Conservation (phyloP, 192 early-diverging fungal species). For the Gamsiella multidivaricata region DNA sequence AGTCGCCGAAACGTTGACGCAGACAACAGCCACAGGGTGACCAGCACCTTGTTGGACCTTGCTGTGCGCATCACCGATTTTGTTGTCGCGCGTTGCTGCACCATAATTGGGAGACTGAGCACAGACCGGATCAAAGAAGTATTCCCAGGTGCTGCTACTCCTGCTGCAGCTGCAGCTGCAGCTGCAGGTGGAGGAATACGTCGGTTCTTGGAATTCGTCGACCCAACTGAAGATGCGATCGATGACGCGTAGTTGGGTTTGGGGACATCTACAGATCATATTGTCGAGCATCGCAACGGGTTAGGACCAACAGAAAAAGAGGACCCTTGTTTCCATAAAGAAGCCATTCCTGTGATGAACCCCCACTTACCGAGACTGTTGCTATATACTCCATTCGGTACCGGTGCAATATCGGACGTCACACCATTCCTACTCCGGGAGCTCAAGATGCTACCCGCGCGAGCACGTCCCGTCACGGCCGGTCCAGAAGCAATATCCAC, state of each 20-base stretch:
- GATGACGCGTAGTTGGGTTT: slow-evolving; percentile 56
- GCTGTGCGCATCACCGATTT: slow-evolving; percentile 52
- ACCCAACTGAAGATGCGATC: slow-evolving; percentile 51
- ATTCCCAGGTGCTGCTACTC: slow-evolving; percentile 9
- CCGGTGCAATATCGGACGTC: slow-evolving; percentile 31
- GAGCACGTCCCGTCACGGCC: slow-evolving; percentile 11
- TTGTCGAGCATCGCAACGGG: neutral
- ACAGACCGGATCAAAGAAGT: slow-evolving; percentile 35
- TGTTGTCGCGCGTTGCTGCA: slow-evolving; percentile 41
- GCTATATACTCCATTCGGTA: slow-evolving; percentile 7
- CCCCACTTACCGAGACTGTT: slow-evolving; percentile 52
- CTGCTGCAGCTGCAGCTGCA: no score
- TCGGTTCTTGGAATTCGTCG: slow-evolving; percentile 22
- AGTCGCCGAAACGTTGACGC: slow-evolving; percentile 61
- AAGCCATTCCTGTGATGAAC: no score
- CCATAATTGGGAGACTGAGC: slow-evolving; percentile 36
- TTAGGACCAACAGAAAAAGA: neutral
- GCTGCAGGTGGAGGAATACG: slow-evolving; percentile 56
- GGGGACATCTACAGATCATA: slow-evolving; percentile 27
- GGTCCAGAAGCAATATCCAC: neutral
- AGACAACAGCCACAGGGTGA: slow-evolving; percentile 66
- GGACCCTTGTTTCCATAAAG: no score
- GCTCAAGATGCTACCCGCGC: slow-evolving; percentile 46
- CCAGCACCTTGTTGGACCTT: slow-evolving; percentile 58
- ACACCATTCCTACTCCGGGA: slow-evolving; percentile 24